Base-by-base conservation (phyloP, 345 rosid genomes). In the Lepidium aucheri region DNA sequence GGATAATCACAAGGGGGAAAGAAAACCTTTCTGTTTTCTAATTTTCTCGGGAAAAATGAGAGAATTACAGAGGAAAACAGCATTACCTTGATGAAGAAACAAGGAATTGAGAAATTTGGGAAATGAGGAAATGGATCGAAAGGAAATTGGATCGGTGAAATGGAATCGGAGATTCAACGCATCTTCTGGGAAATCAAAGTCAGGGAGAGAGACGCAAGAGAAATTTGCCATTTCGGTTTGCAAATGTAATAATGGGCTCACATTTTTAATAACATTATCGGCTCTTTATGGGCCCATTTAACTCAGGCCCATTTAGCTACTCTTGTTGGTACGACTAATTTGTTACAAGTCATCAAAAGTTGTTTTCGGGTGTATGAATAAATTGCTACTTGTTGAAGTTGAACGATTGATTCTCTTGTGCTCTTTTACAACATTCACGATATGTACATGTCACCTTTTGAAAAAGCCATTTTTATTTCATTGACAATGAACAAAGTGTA, bases 161-260 rank as follows among this genome's bases (percentile, higher is more conserved):
- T 32, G 58, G 35, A 55, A 18, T 57, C 65, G 65, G 49, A 42
- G 50, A 67, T 67, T 67, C 77, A 67, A 74, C 68, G 77, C 72
- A 59, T 66, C 57, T 18, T 46, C 67, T 67, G 58, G 34, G 56
- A 53, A 74, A 74, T 66, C 68, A 67, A 43, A 57, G 65, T 72
- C 53, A 46, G 65, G 39, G 56, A 60, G 59, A 50, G 14, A 64
- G n/a, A 51, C 2, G 24, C 12, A 51, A 54, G 35, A 41, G 43
- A 44, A 14, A 9, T 3, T 44, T 67, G 18, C 42, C 49, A 44
- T 51, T 66, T 53, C 65, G 51, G 73, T 67, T 57, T 65, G 33
- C 54, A 50, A 36, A 24, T 40, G 36, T 65, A 32, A 39, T 64
- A 39, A 39, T 72, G 70, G 76, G 76, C 59, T 56, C 16, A 16